Base-by-base conservation (phyloP, 2,329 filamentous ascomycete species). In the Zasmidium angulare region DNA sequence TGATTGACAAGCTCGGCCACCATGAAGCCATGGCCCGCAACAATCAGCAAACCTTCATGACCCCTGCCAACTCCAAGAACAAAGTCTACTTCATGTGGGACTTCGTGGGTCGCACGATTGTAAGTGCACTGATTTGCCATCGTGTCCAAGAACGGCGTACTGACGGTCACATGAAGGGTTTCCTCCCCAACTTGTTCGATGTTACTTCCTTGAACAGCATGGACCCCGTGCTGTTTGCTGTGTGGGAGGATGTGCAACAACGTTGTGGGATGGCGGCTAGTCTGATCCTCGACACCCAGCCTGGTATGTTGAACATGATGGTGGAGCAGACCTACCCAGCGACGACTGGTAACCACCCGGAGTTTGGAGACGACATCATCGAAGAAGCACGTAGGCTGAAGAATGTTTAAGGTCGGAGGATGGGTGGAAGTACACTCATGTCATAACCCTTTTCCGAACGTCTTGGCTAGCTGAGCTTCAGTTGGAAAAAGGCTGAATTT, bases 11-110 rank as follows among this genome's bases (percentile, higher is more conserved):
- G 52, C 66, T 75, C n/a, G 66, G 66, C 2, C 52, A 70, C 29
- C 72, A 75, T 53, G 49, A 62, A 29, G 71, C 71, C 20, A 75
- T 76, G 73, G 62, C 51, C 10, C 51, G 62, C 0, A 75, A 76
- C 55, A 54, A 72, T 1, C 60, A 72, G 22, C 72, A 75, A 51
- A 74, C 68, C 1, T 75, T 68, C 62, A 72, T 69, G 66, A 72
- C 71, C 4, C 74, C 72, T 7, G 72, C 73, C 1, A 62, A 60
- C 10, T 59, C 53, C 19, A 76, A 75, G 68, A 75, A 72, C 52
- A 71, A 67, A n/a, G 67, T 74, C 23, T 76, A 75, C 48, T 70
- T 68, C 63, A 72, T 71, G 71, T 74, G 72, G 72, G 71, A 75
- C 60, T 74, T 73, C 60, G 66, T 72, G 1, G 66, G 67, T 0